Evolutionary conservation across 805 yeast genomes (phyloP), one percentile per base, ranked within the genome.

Genomic region (Candida odintsovae): DNA sequence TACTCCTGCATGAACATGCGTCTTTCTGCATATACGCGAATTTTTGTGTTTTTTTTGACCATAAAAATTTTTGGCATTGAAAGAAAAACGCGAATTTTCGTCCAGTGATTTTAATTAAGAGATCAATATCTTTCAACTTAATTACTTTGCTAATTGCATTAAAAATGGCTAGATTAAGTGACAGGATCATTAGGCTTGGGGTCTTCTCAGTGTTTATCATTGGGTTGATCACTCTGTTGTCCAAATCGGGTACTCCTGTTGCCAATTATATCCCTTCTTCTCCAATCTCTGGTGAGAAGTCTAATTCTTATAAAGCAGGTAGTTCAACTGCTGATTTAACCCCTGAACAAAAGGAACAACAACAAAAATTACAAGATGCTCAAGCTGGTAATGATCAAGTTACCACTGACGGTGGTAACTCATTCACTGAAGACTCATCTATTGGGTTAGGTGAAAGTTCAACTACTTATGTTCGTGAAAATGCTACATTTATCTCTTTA

Each of bases 401-500:
- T n/a, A n/a, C n/a, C n/a, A n/a, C n/a, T n/a, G n/a, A n/a, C n/a
- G n/a, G n/a, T n/a, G n/a, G n/a, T n/a, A n/a, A n/a, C n/a, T 35
- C 41, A 5, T 22, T 25, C 20, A 16, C 21, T 16, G 31, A 22
- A 4, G 41, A 38, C 19, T 25, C 19, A 4, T n/a, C 35, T 6
- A 18, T 31, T 7, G 6, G 15, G 8, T 25, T 38, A 19, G 35
- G 41, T 13, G 23, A 35, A 8, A n/a, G 16, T 3, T 26, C 38
- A 7, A 25, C n/a, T 15, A 20, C 29, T 15, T 22, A 54, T 31
- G 63, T 61, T 15, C 76, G 77, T 55, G 82, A 75, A 72, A 81
- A 77, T 53, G 92, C 90, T 6, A 75, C 86, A 0, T 74, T 86
- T 56, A 77, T 84, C 50, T 78, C 87, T 4, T 68, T 87, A 25